Percentiles rank a stretch among this genome's conserved stretches.
Evolutionary conservation across 2,329 filamentous ascomycete genomes (phyloP).

Genomic region (Tolypocladium capitatum): DNA sequence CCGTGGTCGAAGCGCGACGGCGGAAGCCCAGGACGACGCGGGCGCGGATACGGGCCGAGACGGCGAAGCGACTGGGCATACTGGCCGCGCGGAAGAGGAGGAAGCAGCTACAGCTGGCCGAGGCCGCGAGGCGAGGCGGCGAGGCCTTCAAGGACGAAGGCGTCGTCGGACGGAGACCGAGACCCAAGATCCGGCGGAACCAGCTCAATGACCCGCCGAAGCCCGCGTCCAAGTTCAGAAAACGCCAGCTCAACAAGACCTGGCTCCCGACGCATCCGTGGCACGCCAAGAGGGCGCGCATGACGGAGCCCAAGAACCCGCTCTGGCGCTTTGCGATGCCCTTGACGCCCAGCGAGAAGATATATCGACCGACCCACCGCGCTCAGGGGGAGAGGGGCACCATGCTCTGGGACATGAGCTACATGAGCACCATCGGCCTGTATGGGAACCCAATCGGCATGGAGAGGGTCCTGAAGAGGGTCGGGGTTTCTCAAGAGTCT

Average conservation of each 20-base stretch:
- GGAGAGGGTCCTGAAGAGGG: constrained; percentile 47
- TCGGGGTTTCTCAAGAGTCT: constrained; percentile 49
- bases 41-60: constrained; percentile 57
- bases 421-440: constrained; percentile 74
- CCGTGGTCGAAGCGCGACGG: constrained; percentile 54
- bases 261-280: constrained; percentile 93
- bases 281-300: constrained; percentile 82
- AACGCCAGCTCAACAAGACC: constrained; percentile 75
- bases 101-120: constrained; percentile 20
- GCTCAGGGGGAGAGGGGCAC: constrained; percentile 62
- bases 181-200: constrained; percentile 59
- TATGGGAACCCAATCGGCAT: constrained; percentile 54
- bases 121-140: constrained; percentile 8
- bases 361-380: constrained; percentile 76
- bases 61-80: constrained; percentile 54
- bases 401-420: constrained; percentile 87
- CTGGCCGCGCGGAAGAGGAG: constrained; percentile 44
- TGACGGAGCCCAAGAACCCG: constrained; percentile 66
- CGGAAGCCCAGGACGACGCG: constrained; percentile 47
- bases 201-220: constrained; percentile 46
- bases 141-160: constrained; percentile 4
- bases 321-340: constrained; percentile 88
- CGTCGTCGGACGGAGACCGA: constrained; percentile 19
- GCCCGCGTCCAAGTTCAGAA: constrained; percentile 58
- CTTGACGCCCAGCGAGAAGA: constrained; percentile 76